Evolutionary conservation across 1,284 basidiomycete genomes (phyloP).

Genomic region (Heterobasidion occidentale): DNA sequence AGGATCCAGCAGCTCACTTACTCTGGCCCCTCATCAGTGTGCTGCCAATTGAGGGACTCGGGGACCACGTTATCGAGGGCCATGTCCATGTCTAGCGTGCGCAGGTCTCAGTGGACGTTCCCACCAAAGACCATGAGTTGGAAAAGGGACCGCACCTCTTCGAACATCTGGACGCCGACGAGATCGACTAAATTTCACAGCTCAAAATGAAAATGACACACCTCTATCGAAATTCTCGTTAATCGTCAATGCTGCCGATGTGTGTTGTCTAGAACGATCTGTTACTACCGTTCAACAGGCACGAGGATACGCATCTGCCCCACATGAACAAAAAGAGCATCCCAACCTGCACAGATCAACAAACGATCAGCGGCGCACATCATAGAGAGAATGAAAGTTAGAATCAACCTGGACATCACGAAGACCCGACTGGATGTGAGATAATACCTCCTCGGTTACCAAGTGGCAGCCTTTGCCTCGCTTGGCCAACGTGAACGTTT

Average conservation of each 20-base stretch:
- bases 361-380: background rate
- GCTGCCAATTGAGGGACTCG: slow-evolving; percentile 79
- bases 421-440: slow-evolving; percentile 70
- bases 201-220: slow-evolving; percentile 15
- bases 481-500: slow-evolving; percentile 63
- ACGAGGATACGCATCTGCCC: slow-evolving; percentile 15
- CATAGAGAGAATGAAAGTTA: slow-evolving; percentile 4
- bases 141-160: slow-evolving; percentile 28
- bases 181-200: background rate
- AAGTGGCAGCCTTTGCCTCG: slow-evolving; percentile 75
- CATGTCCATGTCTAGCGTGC: slow-evolving; percentile 68
- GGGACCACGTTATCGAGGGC: slow-evolving; percentile 85
- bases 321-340: slow-evolving; percentile 75
- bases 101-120: slow-evolving; percentile 6
- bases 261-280: slow-evolving; percentile 64
- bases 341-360: slow-evolving; percentile 41
- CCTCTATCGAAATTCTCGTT: slow-evolving; percentile 83
- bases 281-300: background rate
- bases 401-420: slow-evolving; percentile 51
- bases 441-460: slow-evolving; percentile 74
- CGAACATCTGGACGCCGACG: slow-evolving; percentile 38
- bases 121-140: slow-evolving; percentile 2
- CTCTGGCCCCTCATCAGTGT: slow-evolving; percentile 90
- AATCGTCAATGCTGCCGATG: slow-evolving; percentile 81
- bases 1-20: slow-evolving; percentile 26